A percentile compares a stretch with the other conserved stretches of the same genome.
These are phyloP conservation scores for Hortiboletus campestris DNA, from an alignment of 768 basidiomycete species.

Conservation along the genomic window DNA sequence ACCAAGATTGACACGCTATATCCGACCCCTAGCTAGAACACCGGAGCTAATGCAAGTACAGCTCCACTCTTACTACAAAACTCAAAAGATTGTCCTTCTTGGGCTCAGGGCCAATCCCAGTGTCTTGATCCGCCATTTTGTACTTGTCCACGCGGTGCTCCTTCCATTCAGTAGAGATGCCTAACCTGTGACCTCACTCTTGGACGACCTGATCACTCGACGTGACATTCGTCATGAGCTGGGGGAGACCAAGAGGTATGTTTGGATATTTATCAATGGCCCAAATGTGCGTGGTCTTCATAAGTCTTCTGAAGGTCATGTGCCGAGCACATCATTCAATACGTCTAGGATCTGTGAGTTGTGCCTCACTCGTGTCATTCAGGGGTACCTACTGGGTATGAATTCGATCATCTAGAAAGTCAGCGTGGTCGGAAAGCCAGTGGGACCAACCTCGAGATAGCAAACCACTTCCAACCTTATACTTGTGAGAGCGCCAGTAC, in stretches of 20 bases:
- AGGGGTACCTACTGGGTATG: conserved; percentile 22
- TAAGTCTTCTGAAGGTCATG: conserved; percentile 45
- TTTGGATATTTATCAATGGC: conserved; percentile 38
- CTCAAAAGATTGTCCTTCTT: conserved; percentile 23
- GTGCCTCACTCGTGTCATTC: not conserved
- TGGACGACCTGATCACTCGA: conserved; percentile 30
- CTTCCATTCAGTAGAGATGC: conserved; percentile 34
- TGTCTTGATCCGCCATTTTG: conserved; percentile 36
- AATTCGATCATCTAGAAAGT: conserved; percentile 20
- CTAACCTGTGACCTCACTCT: conserved; percentile 33
- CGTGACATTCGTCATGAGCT: conserved; percentile 47
- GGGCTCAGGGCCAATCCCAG: conserved; percentile 34
- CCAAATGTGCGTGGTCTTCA: conserved; percentile 45
- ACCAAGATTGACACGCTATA: conserved; percentile 9
- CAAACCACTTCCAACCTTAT: conserved; percentile 35
- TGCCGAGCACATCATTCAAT: conserved; percentile 41
- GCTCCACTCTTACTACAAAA: not conserved
- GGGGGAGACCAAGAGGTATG: conserved; percentile 44
- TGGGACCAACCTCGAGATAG: conserved; percentile 29
- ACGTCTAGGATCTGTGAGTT: conserved; percentile 13
- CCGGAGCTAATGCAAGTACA: not conserved
- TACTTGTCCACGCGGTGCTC: conserved; percentile 37
- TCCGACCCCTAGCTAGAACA: not conserved
- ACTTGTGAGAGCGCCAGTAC: no score
- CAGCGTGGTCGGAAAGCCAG: not conserved